Evolutionary conservation across 129 eudicot species (phyloP), one percentile per base, ranked within the genome.

Genomic region (Sambucus nigra): DNA sequence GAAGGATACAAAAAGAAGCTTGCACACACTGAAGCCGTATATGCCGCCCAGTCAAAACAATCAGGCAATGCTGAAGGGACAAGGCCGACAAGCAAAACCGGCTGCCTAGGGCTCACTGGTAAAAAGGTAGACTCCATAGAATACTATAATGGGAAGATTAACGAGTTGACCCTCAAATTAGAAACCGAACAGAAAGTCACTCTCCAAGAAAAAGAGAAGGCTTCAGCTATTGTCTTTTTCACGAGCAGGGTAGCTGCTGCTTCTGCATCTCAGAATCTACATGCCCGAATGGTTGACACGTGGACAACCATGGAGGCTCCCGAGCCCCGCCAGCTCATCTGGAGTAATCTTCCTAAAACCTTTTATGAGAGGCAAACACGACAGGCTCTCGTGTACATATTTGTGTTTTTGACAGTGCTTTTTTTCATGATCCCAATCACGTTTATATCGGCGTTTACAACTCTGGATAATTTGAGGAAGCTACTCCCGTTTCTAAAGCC

Each of bases 391-490:
- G 74, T 91, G 23, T 91, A 91, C 55, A 27, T 74, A 16, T 25
- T 85, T 7, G 99, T 91, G 21, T 80, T 78, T 55, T 24, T 86
- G 69, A 82, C 95, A 7, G 77, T 91, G 38, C 65, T 73, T 9
- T 91, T 91, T 54, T 91, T 76, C 79, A 69, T 82, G 91, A 91
- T 91, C 25, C 99, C 99, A 0, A 91, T 91, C 23, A 95, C 71
- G 47, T 18, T 86, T 25, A 45, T 91, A 29, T 91, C 95, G 17
- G 95, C 94, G 7, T 74, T 91, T 40, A 91, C 99, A 5, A 86
- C 95, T 21, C 55, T 91, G 19, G 57, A 67, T 0, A 85, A 91
- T 69, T 63, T 91, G 65, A 51, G 20, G 70, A 86, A 91, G 66
- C 38, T 82, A 45, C 73, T 82, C 11, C 95, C 99, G 1, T 91